Evolutionary conservation across 169 alveolate species (phyloP).

Genomic region (Neospora caninum): DNA sequence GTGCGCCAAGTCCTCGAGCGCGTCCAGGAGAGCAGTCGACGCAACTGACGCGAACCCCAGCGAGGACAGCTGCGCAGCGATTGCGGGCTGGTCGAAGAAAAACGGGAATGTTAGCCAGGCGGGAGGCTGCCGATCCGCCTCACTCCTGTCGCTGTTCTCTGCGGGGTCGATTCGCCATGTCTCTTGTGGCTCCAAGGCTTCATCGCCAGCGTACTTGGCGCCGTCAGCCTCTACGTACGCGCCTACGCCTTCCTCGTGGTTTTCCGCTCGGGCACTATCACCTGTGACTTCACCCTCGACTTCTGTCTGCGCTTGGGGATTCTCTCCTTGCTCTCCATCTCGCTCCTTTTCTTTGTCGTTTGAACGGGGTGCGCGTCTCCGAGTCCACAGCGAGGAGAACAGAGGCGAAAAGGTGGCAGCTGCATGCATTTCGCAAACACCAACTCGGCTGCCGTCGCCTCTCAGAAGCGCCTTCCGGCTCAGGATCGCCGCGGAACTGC

Average conservation of each 20-base stretch:
- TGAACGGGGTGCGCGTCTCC: background rate
- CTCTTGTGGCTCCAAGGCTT: background rate
- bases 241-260: background rate
- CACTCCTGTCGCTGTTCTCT: background rate
- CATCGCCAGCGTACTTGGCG: background rate
- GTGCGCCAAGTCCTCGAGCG: background rate
- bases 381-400: background rate
- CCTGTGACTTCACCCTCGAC: background rate
- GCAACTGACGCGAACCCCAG: background rate
- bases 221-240: background rate
- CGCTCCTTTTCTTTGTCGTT: background rate
- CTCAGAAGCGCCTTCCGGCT: too few relatives aligned
- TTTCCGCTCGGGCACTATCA: background rate
- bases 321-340: background rate
- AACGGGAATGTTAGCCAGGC: background rate
- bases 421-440: background rate
- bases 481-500: too few relatives aligned
- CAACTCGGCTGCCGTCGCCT: too few relatives aligned
- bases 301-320: background rate
- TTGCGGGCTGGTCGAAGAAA: conserved; percentile 7
- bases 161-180: background rate
- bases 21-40: background rate
- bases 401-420: background rate
- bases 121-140: background rate
- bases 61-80: background rate